phyloP scores from a whole-genome alignment of 257 asterid species.

The Plantago elongata region DNA sequence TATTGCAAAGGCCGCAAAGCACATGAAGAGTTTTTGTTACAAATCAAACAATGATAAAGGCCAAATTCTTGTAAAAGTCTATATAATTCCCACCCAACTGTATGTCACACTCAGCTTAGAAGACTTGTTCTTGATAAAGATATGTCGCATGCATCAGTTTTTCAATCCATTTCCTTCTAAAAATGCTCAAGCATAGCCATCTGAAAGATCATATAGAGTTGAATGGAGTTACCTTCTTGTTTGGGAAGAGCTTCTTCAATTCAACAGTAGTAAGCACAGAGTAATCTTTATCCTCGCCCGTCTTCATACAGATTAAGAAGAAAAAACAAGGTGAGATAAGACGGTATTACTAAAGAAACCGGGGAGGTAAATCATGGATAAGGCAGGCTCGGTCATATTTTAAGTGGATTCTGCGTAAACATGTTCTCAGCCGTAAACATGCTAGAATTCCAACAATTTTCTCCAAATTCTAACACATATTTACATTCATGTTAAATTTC shows the following conservation, averaged over 20 bases:
- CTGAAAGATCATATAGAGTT: slow-evolving; percentile 2
- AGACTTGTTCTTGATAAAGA: neutral
- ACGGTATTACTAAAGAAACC: neutral
- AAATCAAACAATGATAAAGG: neutral
- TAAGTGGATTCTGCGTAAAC: too few species aligned
- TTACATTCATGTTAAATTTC: too few species aligned
- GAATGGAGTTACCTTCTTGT: slow-evolving; percentile 40
- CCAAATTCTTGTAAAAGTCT: too few species aligned
- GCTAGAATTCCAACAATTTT: too few species aligned
- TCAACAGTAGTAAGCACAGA: slow-evolving; percentile 56
- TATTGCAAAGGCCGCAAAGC: neutral
- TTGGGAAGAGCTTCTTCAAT: slow-evolving; percentile 61
- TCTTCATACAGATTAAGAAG: slow-evolving; percentile 34
- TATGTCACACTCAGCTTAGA: too few species aligned
- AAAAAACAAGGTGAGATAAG: slow-evolving; percentile 11
- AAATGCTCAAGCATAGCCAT: neutral
- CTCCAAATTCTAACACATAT: too few species aligned
- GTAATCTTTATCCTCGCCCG: slow-evolving; percentile 64
- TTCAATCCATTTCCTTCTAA: neutral
- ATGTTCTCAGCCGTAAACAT: too few species aligned
- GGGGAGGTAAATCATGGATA: too few species aligned
- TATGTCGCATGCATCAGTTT: neutral
- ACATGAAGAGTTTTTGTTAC: neutral
- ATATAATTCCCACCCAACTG: too few species aligned
- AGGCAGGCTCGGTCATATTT: too few species aligned